Base-by-base conservation (phyloP, 2,329 filamentous ascomycete genomes). In the Simplicillium sp. region DNA sequence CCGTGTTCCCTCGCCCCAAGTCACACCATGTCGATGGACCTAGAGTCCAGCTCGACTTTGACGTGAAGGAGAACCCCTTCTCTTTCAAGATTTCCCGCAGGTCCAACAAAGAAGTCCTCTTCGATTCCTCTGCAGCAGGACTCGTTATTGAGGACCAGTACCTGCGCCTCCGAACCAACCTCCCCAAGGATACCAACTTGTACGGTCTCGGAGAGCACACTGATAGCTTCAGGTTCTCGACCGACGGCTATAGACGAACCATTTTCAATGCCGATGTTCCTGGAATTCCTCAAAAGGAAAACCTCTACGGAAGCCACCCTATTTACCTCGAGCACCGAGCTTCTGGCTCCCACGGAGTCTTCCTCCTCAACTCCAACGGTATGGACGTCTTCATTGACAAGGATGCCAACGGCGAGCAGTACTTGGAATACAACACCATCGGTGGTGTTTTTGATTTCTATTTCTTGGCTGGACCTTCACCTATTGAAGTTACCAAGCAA, bases 401-500 rank as follows among this genome's bases (percentile, higher is more conserved):
- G 46, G 75, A 73, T 1, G 60, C 65, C 7, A 61, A 68, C 33
- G 67, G 70, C 5, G 70, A 73, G 4, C 79, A 89, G 54, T 87
- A 82, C 46, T 73, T 92, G 14, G 83, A 90, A 60, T 92, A 89
- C 64, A 87, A 89, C 56, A 77, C 80, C 1, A 62, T 94, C 0
- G 87, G 87, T 40, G 87, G 87, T 16, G 80, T 71, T 38, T 76
- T 92, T 40, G 86, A 92, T 54, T 66, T 92, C 14, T 89, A 86
- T 58, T 86, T 92, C 62, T 84, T 84, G 52, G 73, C 82, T 11
- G 87, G 87, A 0, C 83, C 84, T 0, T 78, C 71, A 0, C 80
- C 81, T 43, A 68, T 73, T 7, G 74, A 81, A 11, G 79, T 88
- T 17, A 84, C 78, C 13, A 77, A 76, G 55, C 72, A 82, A 32